These are phyloP conservation scores for Penicillium coprophilum DNA, from an alignment of 495 filamentous ascomycete species.

Conservation along the genomic window DNA sequence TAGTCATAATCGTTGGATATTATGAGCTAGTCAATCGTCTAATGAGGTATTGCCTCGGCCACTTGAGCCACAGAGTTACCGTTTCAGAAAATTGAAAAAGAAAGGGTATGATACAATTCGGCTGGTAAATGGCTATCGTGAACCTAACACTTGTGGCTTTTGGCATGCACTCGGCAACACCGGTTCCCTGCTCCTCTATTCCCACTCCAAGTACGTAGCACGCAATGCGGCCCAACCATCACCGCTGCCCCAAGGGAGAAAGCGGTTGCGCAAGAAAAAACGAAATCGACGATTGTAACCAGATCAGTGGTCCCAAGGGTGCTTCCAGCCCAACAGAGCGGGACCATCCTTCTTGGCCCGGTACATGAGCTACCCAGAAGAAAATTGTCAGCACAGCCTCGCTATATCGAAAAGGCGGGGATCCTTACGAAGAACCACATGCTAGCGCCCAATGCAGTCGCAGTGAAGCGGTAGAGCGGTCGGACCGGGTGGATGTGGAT, in stretches of 20 bases:
- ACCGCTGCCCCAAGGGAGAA: not conserved
- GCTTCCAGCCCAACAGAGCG: constrained; percentile 88
- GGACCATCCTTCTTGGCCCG: constrained; percentile 91
- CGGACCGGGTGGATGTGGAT: constrained; percentile 70
- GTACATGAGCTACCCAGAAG: constrained; percentile 75
- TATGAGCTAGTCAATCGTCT: not conserved
- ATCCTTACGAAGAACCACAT: constrained; percentile 98
- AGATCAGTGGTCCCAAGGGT: constrained; percentile 95
- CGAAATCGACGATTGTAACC: constrained; percentile 13
- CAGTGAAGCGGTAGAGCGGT: constrained; percentile 77
- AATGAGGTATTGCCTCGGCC: not conserved
- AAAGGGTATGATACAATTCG: constrained; percentile 33
- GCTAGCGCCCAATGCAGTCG: constrained; percentile 82
- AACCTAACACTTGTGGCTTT: not conserved
- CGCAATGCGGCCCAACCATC: constrained; percentile 3
- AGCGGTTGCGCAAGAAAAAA: constrained; percentile 1
- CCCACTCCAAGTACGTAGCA: constrained; percentile 1
- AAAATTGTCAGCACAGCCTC: constrained; percentile 20
- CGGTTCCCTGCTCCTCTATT: not conserved
- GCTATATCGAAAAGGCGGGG: not conserved
- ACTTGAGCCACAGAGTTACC: not conserved
- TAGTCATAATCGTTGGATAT: not conserved
- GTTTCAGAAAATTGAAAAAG: constrained; percentile 8
- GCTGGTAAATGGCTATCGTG: constrained; percentile 12
- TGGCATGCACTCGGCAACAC: not conserved